phyloP scores from a whole-genome alignment of 768 basidiomycete species.

The Tylopilus subfusipes region DNA sequence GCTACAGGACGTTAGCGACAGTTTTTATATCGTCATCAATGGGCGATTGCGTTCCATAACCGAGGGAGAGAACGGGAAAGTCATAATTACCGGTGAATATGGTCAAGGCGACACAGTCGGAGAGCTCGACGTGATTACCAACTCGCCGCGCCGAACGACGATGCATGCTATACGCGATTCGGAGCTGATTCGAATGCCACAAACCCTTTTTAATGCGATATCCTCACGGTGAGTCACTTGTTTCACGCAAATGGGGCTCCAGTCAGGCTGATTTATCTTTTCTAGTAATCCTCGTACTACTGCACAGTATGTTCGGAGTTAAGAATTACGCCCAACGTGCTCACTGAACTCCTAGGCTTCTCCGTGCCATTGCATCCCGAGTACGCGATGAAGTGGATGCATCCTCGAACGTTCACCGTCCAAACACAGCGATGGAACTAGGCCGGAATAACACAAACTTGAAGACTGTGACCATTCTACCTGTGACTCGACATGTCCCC shows the following conservation, averaged over 20 bases:
- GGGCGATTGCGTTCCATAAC: constrained; percentile 89
- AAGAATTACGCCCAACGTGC: background rate
- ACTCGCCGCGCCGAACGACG: constrained; percentile 79
- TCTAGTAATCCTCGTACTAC: constrained; percentile 79
- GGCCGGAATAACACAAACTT: constrained; percentile 82
- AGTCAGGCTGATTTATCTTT: background rate
- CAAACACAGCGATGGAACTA: constrained; percentile 54
- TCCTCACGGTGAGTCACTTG: constrained; percentile 60
- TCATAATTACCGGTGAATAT: constrained; percentile 86
- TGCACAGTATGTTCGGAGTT: constrained; percentile 54
- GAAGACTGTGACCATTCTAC: constrained; percentile 92
- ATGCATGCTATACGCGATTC: constrained; percentile 98
- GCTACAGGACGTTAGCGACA: constrained; percentile 85
- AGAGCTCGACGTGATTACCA: constrained; percentile 96
- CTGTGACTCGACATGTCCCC: constrained; percentile 82
- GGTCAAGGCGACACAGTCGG: constrained; percentile 97
- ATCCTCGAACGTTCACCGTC: constrained; percentile 47
- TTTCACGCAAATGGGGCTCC: background rate
- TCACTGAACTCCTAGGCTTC: constrained; percentile 43
- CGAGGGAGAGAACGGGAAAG: constrained; percentile 71
- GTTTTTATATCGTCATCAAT: constrained; percentile 98
- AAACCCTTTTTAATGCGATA: constrained; percentile 96
- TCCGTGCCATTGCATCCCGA: constrained; percentile 89
- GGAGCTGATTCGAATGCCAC: constrained; percentile 94
- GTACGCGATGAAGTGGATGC: constrained; percentile 81